A percentile compares a stretch with the other conserved stretches of the same genome.
Evolutionary conservation across 192 early-diverging fungal genomes (phyloP).

Genomic region (Mortierella claussenii): DNA sequence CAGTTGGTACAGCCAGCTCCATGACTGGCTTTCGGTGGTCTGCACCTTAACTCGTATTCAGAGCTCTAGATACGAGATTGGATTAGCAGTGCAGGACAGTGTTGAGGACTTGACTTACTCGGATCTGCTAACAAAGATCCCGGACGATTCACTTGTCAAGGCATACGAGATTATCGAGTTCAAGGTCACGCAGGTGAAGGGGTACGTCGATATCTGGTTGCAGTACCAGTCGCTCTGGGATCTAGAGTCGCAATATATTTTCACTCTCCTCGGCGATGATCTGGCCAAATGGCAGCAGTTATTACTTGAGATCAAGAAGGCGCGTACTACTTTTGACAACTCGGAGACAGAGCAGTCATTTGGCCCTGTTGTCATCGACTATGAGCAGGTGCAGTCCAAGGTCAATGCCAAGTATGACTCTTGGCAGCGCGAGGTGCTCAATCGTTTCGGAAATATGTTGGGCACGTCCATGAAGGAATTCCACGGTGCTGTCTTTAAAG

Average conservation of each 20-base stretch:
- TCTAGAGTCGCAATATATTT: constrained; percentile 87
- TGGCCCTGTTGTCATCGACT: constrained; percentile 89
- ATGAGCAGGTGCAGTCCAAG: constrained; percentile 98
- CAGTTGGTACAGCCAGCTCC: constrained; percentile 90
- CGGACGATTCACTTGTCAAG: constrained; percentile 70
- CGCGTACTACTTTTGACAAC: constrained; percentile 96
- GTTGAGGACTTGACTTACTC: constrained; percentile 71
- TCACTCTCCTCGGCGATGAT: constrained; percentile 86
- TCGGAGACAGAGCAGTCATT: constrained; percentile 90
- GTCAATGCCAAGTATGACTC: constrained; percentile 97
- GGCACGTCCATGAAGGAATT: constrained; percentile 85
- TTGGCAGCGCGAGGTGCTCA: constrained; percentile 97
- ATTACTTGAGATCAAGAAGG: constrained; percentile 93
- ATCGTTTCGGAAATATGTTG: constrained; percentile 88
- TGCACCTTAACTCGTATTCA: constrained; percentile 88
- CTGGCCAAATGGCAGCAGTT: constrained; percentile 93
- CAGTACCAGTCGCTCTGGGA: constrained; percentile 99
- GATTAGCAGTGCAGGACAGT: constrained; percentile 69
- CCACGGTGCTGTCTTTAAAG: constrained; percentile 76
- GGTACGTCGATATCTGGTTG: constrained; percentile 95
- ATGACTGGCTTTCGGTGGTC: constrained; percentile 91
- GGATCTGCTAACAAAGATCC: constrained; percentile 78
- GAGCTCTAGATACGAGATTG: constrained; percentile 91
- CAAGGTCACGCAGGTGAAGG: constrained; percentile 77
- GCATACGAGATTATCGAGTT: constrained; percentile 89